Evolutionary conservation across 305 asterid species (phyloP).

Genomic region (Striga hermonthica): DNA sequence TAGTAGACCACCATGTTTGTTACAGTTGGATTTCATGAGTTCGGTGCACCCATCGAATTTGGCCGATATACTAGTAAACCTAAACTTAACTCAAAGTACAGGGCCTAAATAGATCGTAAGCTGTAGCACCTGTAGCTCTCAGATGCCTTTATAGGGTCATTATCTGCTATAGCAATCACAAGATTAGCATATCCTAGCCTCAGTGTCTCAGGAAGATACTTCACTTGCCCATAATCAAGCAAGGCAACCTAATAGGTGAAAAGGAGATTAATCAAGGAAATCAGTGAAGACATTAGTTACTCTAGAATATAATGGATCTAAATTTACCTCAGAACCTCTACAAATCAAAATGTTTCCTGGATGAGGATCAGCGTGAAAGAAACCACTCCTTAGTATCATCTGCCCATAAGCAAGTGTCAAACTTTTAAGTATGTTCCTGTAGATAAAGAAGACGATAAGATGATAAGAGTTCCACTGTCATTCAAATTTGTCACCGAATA

Average conservation of each 20-base stretch:
- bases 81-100: background rate
- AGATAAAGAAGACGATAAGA: conserved; percentile 28
- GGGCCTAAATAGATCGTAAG: conserved; percentile 25
- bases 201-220: conserved; percentile 86
- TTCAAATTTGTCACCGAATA: conserved; percentile 16
- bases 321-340: conserved; percentile 84
- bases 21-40: background rate
- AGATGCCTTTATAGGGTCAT: conserved; percentile 67
- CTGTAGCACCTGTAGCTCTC: conserved; percentile 78
- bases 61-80: background rate
- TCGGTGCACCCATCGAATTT: background rate
- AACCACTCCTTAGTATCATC: conserved; percentile 95
- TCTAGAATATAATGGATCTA: conserved; percentile 15
- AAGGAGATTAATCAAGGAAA: conserved; percentile 23
- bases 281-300: conserved; percentile 14
- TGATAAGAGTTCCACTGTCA: conserved; percentile 22
- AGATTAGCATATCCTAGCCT: conserved; percentile 94
- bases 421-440: conserved; percentile 87
- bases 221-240: conserved; percentile 99
- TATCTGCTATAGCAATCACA: conserved; percentile 89
- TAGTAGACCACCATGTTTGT: background rate
- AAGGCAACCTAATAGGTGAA: conserved; percentile 71
- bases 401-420: conserved; percentile 96
- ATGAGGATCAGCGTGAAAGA: conserved; percentile 99
- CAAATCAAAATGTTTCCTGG: conserved; percentile 97